A percentile compares a stretch with the other conserved stretches of the same genome.
phyloP scores from a whole-genome alignment of 352 stramenopile genomes.

The Phytophthora sp. region DNA sequence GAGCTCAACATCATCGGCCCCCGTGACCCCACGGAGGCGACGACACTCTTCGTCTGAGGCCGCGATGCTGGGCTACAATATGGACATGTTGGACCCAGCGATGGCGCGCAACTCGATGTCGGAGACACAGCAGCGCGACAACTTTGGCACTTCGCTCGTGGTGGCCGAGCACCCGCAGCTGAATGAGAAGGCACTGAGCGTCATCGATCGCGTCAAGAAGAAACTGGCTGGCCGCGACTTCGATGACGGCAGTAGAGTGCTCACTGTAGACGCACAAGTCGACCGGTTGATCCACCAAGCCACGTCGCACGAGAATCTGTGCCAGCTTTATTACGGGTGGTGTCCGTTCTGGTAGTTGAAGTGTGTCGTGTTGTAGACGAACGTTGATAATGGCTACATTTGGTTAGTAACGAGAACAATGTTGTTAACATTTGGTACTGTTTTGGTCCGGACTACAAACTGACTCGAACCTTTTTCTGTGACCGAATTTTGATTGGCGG shows the following conservation, averaged over 20 bases:
- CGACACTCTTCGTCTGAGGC: conserved; percentile 69
- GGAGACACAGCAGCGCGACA: conserved; percentile 58
- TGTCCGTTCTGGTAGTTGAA: conserved; percentile 88
- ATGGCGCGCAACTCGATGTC: conserved; percentile 71
- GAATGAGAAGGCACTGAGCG: conserved; percentile 93
- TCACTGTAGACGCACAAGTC: conserved; percentile 94
- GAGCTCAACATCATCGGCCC: conserved; percentile 56
- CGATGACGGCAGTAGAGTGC: conserved; percentile 79
- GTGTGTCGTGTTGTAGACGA: not conserved
- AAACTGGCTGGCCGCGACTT: conserved; percentile 99
- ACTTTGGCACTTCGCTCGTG: conserved; percentile 57
- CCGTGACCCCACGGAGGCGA: conserved; percentile 48
- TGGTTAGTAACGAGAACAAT: conserved; percentile 12
- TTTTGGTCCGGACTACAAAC: not conserved
- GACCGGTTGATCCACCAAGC: conserved; percentile 98
- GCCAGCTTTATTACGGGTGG: conserved; percentile 99
- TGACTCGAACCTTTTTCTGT: not conserved
- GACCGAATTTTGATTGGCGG: conserved; percentile 24
- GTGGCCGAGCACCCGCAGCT: conserved; percentile 76
- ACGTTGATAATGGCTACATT: conserved; percentile 10
- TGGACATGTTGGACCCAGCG: conserved; percentile 65
- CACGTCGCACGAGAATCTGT: conserved; percentile 99
- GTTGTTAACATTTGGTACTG: not conserved
- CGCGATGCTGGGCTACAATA: conserved; percentile 63
- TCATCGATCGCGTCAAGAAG: conserved; percentile 98